A percentile compares a stretch with the other conserved stretches of the same genome.
Conservation (phyloP, 1,284 basidiomycete genomes). For the Ceratobasidium papillatum region DNA sequence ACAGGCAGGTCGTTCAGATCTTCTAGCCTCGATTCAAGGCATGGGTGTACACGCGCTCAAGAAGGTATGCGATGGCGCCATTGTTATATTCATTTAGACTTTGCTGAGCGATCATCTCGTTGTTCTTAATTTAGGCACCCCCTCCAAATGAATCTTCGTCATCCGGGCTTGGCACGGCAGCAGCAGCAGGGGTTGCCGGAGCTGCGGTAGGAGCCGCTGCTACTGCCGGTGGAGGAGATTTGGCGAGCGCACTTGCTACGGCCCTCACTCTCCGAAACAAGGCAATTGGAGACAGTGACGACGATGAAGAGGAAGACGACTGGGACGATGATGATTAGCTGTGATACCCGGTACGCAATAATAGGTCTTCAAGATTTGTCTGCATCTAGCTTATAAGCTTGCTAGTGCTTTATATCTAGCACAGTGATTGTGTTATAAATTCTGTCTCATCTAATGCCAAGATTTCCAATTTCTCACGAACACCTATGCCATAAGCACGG, state of each 20-base stretch:
- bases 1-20: slow-evolving; percentile 61
- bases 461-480: neutral
- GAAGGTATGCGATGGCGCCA: slow-evolving; percentile 62
- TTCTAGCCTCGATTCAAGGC: slow-evolving; percentile 74
- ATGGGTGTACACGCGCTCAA: slow-evolving; percentile 75
- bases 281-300: slow-evolving; percentile 84
- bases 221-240: slow-evolving; percentile 60
- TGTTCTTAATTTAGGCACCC: slow-evolving; percentile 13
- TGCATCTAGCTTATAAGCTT: too few species aligned
- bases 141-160: slow-evolving; percentile 1
- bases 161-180: slow-evolving; percentile 48
- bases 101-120: slow-evolving; percentile 41
- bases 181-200: slow-evolving; percentile 57
- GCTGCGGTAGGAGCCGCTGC: slow-evolving; percentile 55
- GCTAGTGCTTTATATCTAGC: too few species aligned
- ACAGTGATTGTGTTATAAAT: neutral
- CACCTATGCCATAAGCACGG: neutral
- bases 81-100: neutral
- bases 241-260: slow-evolving; percentile 72
- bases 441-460: neutral
- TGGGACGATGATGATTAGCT: slow-evolving; percentile 65
- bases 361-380: neutral
- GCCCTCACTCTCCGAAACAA: slow-evolving; percentile 83
- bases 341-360: neutral
- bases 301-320: slow-evolving; percentile 90